Base-by-base conservation (phyloP, 2,329 filamentous ascomycete genomes). In the Epichloe scottii region DNA sequence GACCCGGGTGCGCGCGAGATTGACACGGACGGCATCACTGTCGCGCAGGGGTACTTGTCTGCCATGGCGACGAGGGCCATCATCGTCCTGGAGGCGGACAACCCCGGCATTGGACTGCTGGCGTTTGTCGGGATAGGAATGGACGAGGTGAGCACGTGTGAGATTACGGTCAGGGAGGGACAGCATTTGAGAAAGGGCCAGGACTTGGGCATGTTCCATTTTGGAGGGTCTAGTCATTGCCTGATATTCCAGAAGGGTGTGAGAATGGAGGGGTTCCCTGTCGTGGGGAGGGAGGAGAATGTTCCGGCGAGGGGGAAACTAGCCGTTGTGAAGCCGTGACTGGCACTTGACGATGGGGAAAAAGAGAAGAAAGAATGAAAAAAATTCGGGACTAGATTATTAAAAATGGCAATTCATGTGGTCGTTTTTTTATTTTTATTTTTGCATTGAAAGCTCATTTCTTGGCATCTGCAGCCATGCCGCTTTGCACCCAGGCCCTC, bases 151-250 rank as follows among this genome's bases (percentile, higher is more conserved):
- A 83, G 77, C 52, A 82, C 82, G 0, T 88, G 84, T 59, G 83
- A 88, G 48, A 81, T 87, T 46, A 84, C 79, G 0, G 82, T 87
- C 11, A 73, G 73, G 57, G 77, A 82, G 60, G 84, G 83, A 0
- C 74, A 88, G 61, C 72, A 74, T 49, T 61, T 89, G 15, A 71
- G 71, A 49, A 89, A 88, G 71, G 86, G 86, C 1, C 77, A 88
- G 4, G 69, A 88, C 68, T 71, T 82, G 39, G 85, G 85, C 41
- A 88, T 87, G 84, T 89, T 89, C 66, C 85, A 89, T 61, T 89
- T 84, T 62, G 85, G 85, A n/a, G 85, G 86, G 0, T 83, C 77
- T 6, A 81, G 79, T 1, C 80, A 87, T 61, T 86, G 82, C 58
- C 60, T 89, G 57, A 60, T 89, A 3, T 88, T 89, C 67, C 66